Conservation (phyloP, 2,329 filamentous ascomycete genomes). For the Fusarium ramigenum region DNA sequence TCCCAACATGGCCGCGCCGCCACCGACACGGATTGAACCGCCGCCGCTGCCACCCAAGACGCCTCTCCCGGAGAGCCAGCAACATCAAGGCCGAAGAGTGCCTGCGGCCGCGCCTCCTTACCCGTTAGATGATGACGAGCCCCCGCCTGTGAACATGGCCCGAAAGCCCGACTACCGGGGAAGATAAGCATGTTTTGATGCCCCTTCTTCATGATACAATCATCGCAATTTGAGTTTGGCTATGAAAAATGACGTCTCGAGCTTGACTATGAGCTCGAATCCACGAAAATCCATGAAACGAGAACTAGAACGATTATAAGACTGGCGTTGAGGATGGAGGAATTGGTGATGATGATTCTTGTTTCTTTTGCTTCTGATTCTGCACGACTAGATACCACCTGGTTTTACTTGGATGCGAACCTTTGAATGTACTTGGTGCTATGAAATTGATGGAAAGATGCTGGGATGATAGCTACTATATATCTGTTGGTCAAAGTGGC, state of each 20-base stretch:
- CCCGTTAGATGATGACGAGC: slow-evolving; percentile 80
- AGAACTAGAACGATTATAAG: slow-evolving; percentile 3
- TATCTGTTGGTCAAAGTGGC: not conserved
- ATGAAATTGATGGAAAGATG: slow-evolving; percentile 9
- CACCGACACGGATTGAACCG: slow-evolving; percentile 60
- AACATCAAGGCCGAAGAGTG: slow-evolving; percentile 44
- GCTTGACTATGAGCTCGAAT: not conserved
- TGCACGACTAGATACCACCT: slow-evolving; percentile 39
- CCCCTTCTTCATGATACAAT: not conserved
- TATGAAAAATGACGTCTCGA: not conserved
- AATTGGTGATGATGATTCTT: slow-evolving; percentile 11
- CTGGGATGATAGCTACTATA: not conserved
- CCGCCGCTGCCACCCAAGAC: slow-evolving; percentile 83
- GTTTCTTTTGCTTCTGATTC: slow-evolving; percentile 16
- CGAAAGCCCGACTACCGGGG: slow-evolving; percentile 80
- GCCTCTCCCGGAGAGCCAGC: slow-evolving; percentile 66
- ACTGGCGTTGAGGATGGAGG: slow-evolving; percentile 20
- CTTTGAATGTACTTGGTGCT: slow-evolving; percentile 7
- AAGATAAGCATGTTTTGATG: slow-evolving; percentile 38
- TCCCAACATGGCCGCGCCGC: slow-evolving; percentile 46
- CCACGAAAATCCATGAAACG: not conserved
- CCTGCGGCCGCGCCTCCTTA: slow-evolving; percentile 71
- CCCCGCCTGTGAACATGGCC: slow-evolving; percentile 85
- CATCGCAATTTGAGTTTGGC: not conserved
- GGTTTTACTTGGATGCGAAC: slow-evolving; percentile 27